Evolutionary conservation across 2,329 filamentous ascomycete genomes (phyloP), one percentile per base, ranked within the genome.

Genomic region (Aquanectria penicillioides): DNA sequence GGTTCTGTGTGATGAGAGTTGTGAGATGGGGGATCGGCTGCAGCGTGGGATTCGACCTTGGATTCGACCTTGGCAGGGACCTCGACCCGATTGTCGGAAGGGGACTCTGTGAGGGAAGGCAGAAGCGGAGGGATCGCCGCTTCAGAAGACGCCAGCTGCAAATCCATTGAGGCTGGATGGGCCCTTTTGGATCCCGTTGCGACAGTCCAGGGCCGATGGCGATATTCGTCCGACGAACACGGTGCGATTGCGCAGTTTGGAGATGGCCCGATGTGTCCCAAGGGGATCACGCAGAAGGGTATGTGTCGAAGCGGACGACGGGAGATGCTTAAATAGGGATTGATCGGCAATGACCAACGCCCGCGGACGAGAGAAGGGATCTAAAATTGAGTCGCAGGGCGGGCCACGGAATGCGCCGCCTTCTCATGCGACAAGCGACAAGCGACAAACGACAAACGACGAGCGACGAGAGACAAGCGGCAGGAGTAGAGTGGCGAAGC

Each of bases 131-230:
- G 34, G 18, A 48, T 49, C 44, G 54, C 61, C 47, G 52, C 41
- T 31, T 57, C 31, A 46, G 59, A 60, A 50, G 60, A 56, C 41
- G 61, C 41, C 52, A 57, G 47, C 34, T 61, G 64, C 26, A 67
- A 59, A 44, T 69, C 66, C 66, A 69, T 69, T 59, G 62, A 59
- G 59, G 54, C 54, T 41, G 51, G 49, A 33, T 36, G 40, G 57
- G 55, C 18, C 51, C 63, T 60, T 56, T 37, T 55, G 46, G 44
- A 53, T 62, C 64, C 58, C 22, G 46, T 49, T 60, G 66, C 62
- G 64, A 67, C 50, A 34, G 25, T 31, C 18, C 47, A 28, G 41
- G 17, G 41, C 33, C 15, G 54, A 34, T 37, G 34, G 31, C 15
- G 33, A 52, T 33, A 13, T 23, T 25, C 22, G 26, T 44, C 36